Evolutionary conservation across 768 basidiomycete genomes (phyloP), one percentile per base, ranked within the genome.

Genomic region (Calocera viscosa): DNA sequence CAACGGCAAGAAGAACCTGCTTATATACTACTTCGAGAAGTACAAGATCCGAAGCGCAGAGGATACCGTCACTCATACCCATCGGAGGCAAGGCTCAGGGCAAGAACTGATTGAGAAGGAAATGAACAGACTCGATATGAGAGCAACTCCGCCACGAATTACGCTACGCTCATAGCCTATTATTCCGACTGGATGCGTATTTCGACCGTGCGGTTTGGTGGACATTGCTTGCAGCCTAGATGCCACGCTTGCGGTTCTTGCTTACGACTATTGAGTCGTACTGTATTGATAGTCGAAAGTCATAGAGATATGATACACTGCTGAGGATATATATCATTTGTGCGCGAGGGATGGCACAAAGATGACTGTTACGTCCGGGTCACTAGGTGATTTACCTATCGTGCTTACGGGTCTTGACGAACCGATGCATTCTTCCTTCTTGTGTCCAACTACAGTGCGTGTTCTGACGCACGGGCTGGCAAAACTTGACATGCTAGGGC

Each of bases 11-110:
- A 92, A 91, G 80, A 92, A 94, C 73, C 79, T 93, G 19, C 78
- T 94, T 63, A 91, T 91, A 1, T 94, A 94, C 70, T 79, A 91
- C 67, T 94, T 94, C 70, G 91, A 92, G 75, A 93, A 92, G 74
- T 89, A 92, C 72, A 86, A 86, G 34, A 88, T 83, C 11, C 80
- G 91, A 24, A 88, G 83, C 49, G 71, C 75, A 34, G 66, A 73
- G 24, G 71, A 73, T 72, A 14, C 72, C 72, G 30, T 74, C 73
- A 2, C 73, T 2, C 53, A 60, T 11, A 64, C 35, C 2, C 64
- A 64, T 38, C 8, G 64, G 11, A 34, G 63, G 32, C 63, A 47
- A 49, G 41, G 16, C 2, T 63, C 40, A 2, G 67, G 67, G 28
- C 22, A 64, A 40, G 67, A 47, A 63, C 38, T 49, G 63, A 43